Evolutionary conservation across 805 yeast species (phyloP), one percentile per base, ranked within the genome.

Genomic region (Wickerhamomyces sydowiorum): DNA sequence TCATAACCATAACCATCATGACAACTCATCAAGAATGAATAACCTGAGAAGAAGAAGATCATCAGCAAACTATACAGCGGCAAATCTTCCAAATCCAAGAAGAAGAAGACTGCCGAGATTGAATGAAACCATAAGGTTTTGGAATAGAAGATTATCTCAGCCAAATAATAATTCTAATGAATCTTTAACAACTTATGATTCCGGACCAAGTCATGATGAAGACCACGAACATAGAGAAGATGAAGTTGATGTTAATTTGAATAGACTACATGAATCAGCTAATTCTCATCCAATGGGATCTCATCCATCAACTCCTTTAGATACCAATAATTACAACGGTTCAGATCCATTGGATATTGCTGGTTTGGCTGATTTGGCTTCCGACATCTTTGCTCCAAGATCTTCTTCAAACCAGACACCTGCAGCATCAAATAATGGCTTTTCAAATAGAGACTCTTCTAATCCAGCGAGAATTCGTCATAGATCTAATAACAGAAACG

Each of bases 31-130:
- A 29, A 7, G 18, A 14, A 29, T 9, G 9, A 21, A n/a, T 13
- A 20, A 33, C 8, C 15, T 17, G 12, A 33, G 20, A 12, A 50
- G 57, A 43, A 47, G 60, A 46, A 47, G 60, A 37, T 48, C 54
- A 4, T 53, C 60, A 1, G 52, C 58, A n/a, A 39, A 43, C 25
- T 46, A 24, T 36, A 42, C n/a, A 5, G 15, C 43, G 10, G 18
- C 50, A 1, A 19, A 28, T 4, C 38, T 43, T 3, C 54, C 57
- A 1, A 50, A 57, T 1, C n/a, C 50, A 7, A 47, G 53, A 28
- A 47, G 60, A 41, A 52, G 58, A 43, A 35, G 59, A 14, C 25
- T 53, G 6, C 52, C 49, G 2, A 30, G 45, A 28, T 19, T 45
- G 6, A 29, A 39, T 7, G 48, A 45, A 12, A 25, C 41, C 14